Evolutionary conservation across 139 green algal genomes (phyloP).

Genomic region (Chara braunii): DNA sequence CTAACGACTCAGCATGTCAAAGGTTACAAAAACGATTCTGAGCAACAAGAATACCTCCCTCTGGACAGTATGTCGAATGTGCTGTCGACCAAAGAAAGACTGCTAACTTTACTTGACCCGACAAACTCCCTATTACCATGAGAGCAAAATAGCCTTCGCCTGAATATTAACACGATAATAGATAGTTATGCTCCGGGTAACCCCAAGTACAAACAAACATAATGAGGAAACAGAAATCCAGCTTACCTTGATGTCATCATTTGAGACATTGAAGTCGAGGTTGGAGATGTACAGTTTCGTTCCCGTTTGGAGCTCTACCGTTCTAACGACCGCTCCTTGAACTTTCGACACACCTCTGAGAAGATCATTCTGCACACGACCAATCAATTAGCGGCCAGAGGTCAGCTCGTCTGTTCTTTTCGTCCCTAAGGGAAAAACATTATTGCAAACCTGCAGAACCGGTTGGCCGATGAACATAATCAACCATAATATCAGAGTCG

Average conservation of each 20-base stretch:
- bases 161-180: too few relatives aligned
- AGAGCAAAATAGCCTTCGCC: too few relatives aligned
- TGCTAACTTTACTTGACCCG: too few relatives aligned
- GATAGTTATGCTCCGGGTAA: too few relatives aligned
- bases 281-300: slow-evolving; percentile 49
- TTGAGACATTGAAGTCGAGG: slow-evolving; percentile 45
- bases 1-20: too few relatives aligned
- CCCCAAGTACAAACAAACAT: too few relatives aligned
- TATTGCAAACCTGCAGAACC: slow-evolving; percentile 5
- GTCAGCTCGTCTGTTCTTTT: slow-evolving; percentile 23
- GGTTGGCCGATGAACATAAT: neutral
- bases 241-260: slow-evolving; percentile 48
- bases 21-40: too few relatives aligned
- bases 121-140: too few relatives aligned
- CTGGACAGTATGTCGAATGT: too few relatives aligned
- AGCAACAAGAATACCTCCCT: too few relatives aligned
- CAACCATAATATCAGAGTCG: slow-evolving; percentile 1
- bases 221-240: neutral
- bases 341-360: neutral
- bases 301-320: slow-evolving; percentile 22
- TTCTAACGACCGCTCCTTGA: neutral
- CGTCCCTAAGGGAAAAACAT: neutral
- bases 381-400: slow-evolving; percentile 20
- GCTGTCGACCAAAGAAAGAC: too few relatives aligned
- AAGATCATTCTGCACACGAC: slow-evolving; percentile 21